Evolutionary conservation across 192 early-diverging fungal species (phyloP), one percentile per base, ranked within the genome.

Genomic region (Helicostylum pulchrum): DNA sequence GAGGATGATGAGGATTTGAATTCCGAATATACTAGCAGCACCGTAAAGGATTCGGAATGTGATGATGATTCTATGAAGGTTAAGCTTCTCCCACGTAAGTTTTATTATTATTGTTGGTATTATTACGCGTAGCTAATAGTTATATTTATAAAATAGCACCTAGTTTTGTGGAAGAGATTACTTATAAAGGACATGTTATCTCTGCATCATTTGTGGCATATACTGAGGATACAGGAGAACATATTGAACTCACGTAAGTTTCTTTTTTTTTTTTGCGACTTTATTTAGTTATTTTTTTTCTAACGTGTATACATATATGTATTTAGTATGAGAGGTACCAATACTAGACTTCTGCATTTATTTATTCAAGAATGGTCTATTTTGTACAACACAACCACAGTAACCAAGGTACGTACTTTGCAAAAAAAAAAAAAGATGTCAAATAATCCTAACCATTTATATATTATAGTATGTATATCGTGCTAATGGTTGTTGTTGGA

Each of bases 291-390:
- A 49, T 49, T 49, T 20, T 19, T 49, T 20, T 49, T 19, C 12
- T 55, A 26, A 26, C 19, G 20, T n/a, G n/a, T 23, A 53, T 53
- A 0, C 0, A 26, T 7, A 7, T 53, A 30, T 11, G 12, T n/a
- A 3, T 14, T 31, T 55, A 55, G 53, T 15, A 55, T 55, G 53
- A 31, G 32, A 34, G 53, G 30, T 34, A 11, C 42, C 34, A 52
- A 44, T 54, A 45, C 30, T 20, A 44, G 20, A 9, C 39, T 43
- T 15, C 14, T 68, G 11, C 43, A 56, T 21, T 21, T 44, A 21
- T 55, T 68, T 32, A 44, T 68, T 60, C 60, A 68, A 62, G 67
- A 68, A 19, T 68, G 67, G 67, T 51, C 51, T 32, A 60, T 62
- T 23, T 7, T 17, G 3, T 68, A 56, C 50, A 51, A 68, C 32